Conservation (phyloP, 106 monocot species). For the Agapanthus africanus region DNA sequence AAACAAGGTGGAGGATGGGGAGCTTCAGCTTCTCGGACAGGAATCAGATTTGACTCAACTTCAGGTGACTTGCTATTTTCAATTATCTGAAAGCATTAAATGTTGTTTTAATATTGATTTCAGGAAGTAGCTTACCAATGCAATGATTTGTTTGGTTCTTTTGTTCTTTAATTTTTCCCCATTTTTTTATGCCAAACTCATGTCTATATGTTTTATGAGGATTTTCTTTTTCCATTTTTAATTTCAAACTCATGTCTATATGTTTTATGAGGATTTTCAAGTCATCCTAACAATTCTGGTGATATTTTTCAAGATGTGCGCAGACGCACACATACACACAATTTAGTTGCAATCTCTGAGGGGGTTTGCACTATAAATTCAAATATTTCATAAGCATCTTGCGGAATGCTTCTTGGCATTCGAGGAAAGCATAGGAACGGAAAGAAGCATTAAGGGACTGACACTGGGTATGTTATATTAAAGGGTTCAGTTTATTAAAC, state of each 20-base stretch:
- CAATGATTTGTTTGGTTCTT: background rate
- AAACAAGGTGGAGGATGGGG: constrained; percentile 71
- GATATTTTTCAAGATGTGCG: no score
- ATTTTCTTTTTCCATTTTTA: background rate
- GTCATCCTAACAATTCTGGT: background rate
- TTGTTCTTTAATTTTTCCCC: background rate
- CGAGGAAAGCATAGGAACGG: no score
- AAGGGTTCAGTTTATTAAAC: no score
- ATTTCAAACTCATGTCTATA: background rate
- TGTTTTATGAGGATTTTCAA: background rate
- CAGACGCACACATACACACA: background rate
- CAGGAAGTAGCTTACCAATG: background rate
- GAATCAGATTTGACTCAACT: constrained; percentile 74
- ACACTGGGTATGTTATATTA: no score
- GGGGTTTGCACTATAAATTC: no score
- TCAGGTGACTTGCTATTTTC: constrained; percentile 14
- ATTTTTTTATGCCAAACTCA: background rate
- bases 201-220: background rate
- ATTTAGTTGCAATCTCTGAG: no score
- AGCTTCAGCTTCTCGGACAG: constrained; percentile 75
- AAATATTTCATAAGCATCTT: no score
- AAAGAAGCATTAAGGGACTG: no score
- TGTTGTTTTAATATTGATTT: background rate
- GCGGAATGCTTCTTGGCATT: no score
- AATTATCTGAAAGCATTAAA: background rate